Evolutionary conservation across 2,329 filamentous ascomycete species (phyloP).

Genomic region (Venturia effusa): DNA sequence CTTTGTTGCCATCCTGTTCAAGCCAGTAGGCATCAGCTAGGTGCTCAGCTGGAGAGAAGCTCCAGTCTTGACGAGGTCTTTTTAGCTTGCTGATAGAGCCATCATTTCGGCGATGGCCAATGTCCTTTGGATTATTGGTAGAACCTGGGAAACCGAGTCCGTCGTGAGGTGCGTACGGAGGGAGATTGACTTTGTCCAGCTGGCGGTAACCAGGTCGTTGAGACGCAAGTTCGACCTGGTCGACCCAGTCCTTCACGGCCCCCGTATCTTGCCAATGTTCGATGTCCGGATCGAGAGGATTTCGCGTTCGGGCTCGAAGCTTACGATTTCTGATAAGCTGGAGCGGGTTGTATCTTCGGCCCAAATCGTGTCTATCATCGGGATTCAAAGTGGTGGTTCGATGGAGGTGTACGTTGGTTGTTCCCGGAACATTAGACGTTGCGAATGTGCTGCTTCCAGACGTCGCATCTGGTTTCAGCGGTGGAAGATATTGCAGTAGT

Average conservation of each 20-base stretch:
- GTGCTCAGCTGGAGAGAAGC: slow-evolving; percentile 70
- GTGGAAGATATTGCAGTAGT: slow-evolving; percentile 67
- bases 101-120: slow-evolving; percentile 25
- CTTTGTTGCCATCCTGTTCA: slow-evolving; percentile 70
- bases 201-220: slow-evolving; percentile 25
- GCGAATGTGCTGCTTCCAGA: slow-evolving; percentile 30
- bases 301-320: slow-evolving; percentile 67
- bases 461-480: slow-evolving; percentile 44
- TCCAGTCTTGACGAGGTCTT: slow-evolving; percentile 75
- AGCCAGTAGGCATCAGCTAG: slow-evolving; percentile 87
- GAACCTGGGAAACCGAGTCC: not conserved
- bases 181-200: slow-evolving; percentile 25
- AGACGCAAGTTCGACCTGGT: slow-evolving; percentile 48
- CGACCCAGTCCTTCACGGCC: slow-evolving; percentile 66
- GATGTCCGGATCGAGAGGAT: slow-evolving; percentile 59
- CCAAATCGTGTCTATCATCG: slow-evolving; percentile 34
- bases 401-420: slow-evolving; percentile 23
- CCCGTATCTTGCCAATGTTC: slow-evolving; percentile 69
- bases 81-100: slow-evolving; percentile 47
- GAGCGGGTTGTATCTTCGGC: slow-evolving; percentile 77
- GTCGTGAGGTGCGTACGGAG: slow-evolving; percentile 15
- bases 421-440: slow-evolving; percentile 31
- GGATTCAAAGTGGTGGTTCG: slow-evolving; percentile 24
- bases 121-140: not conserved
- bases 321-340: slow-evolving; percentile 89